These are phyloP conservation scores for Daldinia sp. DNA, from an alignment of 2,329 filamentous ascomycete genomes.

Conservation along the genomic window DNA sequence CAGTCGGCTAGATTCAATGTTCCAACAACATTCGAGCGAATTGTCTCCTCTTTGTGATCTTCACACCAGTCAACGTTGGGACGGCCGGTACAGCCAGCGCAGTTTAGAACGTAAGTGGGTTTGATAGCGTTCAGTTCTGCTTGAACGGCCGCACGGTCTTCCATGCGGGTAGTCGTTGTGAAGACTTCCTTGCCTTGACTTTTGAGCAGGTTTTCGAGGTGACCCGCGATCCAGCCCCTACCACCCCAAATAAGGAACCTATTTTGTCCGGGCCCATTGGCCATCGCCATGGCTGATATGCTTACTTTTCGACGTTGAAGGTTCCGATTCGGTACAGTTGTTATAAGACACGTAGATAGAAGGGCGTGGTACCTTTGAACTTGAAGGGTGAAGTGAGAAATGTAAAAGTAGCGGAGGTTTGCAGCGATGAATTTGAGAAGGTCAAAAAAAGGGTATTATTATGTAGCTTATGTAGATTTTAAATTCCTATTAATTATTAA, in stretches of 20 bases:
- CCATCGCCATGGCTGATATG: conserved; percentile 41
- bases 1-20: conserved; percentile 69
- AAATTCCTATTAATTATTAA: background rate
- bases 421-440: background rate
- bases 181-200: conserved; percentile 67
- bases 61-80: conserved; percentile 78
- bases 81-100: conserved; percentile 70
- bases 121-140: conserved; percentile 64
- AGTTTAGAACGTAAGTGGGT: conserved; percentile 73
- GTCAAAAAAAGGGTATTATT: background rate
- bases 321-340: conserved; percentile 2
- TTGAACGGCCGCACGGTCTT: conserved; percentile 65
- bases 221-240: conserved; percentile 69
- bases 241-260: conserved; percentile 72
- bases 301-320: conserved; percentile 2
- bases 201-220: conserved; percentile 66
- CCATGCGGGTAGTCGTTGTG: conserved; percentile 70
- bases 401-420: background rate
- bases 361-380: background rate
- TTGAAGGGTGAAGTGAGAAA: background rate
- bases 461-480: background rate
- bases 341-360: conserved; percentile 1
- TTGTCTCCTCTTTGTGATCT: conserved; percentile 72
- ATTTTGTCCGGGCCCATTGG: conserved; percentile 40
- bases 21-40: conserved; percentile 72